Evolutionary conservation across 306 rosid genomes (phyloP), one percentile per base, ranked within the genome.

Genomic region (Acmispon strigosus): DNA sequence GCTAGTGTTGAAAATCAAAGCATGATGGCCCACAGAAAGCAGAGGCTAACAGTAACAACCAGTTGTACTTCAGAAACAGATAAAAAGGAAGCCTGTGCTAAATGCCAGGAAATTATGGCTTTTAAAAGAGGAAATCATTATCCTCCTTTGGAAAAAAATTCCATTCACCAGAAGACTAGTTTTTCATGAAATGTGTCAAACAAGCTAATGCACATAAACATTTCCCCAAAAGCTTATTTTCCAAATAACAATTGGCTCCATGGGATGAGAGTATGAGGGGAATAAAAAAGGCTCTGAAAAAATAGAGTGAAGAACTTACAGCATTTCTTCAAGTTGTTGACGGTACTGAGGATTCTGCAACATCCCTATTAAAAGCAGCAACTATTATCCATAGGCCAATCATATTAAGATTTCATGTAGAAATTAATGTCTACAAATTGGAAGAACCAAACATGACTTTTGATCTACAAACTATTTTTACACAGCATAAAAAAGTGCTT

Each of bases 261-360:
- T 34, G 59, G n/a, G 10, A 29, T 16, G 73, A 62, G 44, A 70
- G 60, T 48, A 61, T 52, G 51, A 24, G 13, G 15, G 66, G 68
- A 55, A 13, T 12, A 52, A 65, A 70, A 27, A 58, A 15, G 41
- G 55, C 32, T 7, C 16, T 29, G 63, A 63, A 67, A 51, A 68
- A 49, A 68, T 36, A 43, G 36, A 15, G 44, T 6, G 62, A 65
- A 69, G 59, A 78, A 82, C 97, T 87, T 82, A 94, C 97, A 94
- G 84, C 99, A 94, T 94, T 75, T 83, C 96, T 84, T 94, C 96
- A 42, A 94, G 94, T 82, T 91, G 99, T 72, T 91, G 89, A 48
- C 99, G 97, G 79, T 94, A 94, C 76, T 87, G 85, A 15, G 96
- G 97, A 85, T 94, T 87, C 83, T 94, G 92, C 74, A 91, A 74